Evolutionary conservation across 2,329 filamentous ascomycete genomes (phyloP).

Genomic region (Fusarium gaditjirri): DNA sequence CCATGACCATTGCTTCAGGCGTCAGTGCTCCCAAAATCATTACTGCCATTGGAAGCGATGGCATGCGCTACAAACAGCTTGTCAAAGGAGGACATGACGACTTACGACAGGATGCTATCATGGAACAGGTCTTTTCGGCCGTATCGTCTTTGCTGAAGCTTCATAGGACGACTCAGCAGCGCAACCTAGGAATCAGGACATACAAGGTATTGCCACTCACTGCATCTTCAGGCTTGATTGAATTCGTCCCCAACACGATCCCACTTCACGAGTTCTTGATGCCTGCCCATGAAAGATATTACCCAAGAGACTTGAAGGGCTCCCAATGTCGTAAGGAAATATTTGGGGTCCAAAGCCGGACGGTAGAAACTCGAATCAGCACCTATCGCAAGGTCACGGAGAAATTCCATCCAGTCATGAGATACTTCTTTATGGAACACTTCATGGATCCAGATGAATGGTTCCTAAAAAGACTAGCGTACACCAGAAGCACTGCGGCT

Average conservation of each 20-base stretch:
- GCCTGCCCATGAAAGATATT: slow-evolving; percentile 88
- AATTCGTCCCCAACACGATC: slow-evolving; percentile 94
- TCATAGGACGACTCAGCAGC: slow-evolving; percentile 86
- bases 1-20: slow-evolving; percentile 87
- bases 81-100: slow-evolving; percentile 98
- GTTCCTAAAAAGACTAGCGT: slow-evolving; percentile 89
- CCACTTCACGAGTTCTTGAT: slow-evolving; percentile 92
- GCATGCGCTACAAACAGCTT: slow-evolving; percentile 84
- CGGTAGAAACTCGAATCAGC: slow-evolving; percentile 75
- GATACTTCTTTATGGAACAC: slow-evolving; percentile 96
- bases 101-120: slow-evolving; percentile 94
- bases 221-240: slow-evolving; percentile 87
- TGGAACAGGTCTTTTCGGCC: slow-evolving; percentile 99
- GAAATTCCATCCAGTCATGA: slow-evolving; percentile 90
- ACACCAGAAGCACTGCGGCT: slow-evolving; percentile 91
- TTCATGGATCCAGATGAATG: slow-evolving; percentile 96
- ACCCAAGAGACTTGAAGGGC: slow-evolving; percentile 83
- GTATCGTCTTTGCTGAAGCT: slow-evolving; percentile 90
- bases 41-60: slow-evolving; percentile 81
- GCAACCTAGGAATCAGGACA: slow-evolving; percentile 89
- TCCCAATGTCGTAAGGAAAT: slow-evolving; percentile 84
- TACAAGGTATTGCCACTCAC: slow-evolving; percentile 97
- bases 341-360: slow-evolving; percentile 74
- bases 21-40: slow-evolving; percentile 95
- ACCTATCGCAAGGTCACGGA: slow-evolving; percentile 83